Evolutionary conservation across 345 rosid species (phyloP).

Genomic region (Acer campestre): DNA sequence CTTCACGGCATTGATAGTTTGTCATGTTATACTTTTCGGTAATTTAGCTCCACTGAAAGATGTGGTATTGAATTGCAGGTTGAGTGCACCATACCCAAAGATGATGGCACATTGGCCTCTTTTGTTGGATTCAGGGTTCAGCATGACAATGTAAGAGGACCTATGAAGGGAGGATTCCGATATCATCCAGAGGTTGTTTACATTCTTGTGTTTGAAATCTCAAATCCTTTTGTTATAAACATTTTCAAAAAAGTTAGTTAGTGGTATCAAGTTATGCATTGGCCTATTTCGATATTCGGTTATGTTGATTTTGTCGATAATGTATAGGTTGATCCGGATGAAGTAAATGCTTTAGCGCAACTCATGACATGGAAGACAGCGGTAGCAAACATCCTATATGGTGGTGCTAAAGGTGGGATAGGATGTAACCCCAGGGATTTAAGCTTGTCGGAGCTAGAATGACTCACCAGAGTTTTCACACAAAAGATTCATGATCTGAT

Average conservation of each 20-base stretch:
- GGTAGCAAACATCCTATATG: conserved; percentile 92
- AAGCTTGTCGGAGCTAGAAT: conserved; percentile 73
- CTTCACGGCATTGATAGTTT: not conserved
- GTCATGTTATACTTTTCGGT: not conserved
- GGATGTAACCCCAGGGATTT: conserved; percentile 78
- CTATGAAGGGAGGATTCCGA: conserved; percentile 99
- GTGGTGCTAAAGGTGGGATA: conserved; percentile 98
- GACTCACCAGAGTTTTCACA: conserved; percentile 92
- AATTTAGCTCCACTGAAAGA: not conserved
- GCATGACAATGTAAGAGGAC: conserved; percentile 98
- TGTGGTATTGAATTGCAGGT: conserved; percentile 51
- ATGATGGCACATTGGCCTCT: conserved; percentile 86
- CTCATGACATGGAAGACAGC: conserved; percentile 99
- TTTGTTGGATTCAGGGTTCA: conserved; percentile 94
- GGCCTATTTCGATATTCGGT: not conserved
- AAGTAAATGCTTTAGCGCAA: conserved; percentile 94
- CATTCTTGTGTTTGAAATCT: not conserved
- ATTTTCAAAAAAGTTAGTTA: not conserved
- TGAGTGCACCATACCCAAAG: conserved; percentile 93
- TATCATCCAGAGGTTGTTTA: conserved; percentile 84
- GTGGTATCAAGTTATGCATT: not conserved
- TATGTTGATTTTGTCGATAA: conserved; percentile 1
- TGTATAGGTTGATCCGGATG: conserved; percentile 88
- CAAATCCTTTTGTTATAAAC: not conserved
- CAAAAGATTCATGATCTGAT: conserved; percentile 93